These are phyloP conservation scores for Microcyclosporella mali DNA, from an alignment of 2,329 filamentous ascomycete species.

Conservation along the genomic window DNA sequence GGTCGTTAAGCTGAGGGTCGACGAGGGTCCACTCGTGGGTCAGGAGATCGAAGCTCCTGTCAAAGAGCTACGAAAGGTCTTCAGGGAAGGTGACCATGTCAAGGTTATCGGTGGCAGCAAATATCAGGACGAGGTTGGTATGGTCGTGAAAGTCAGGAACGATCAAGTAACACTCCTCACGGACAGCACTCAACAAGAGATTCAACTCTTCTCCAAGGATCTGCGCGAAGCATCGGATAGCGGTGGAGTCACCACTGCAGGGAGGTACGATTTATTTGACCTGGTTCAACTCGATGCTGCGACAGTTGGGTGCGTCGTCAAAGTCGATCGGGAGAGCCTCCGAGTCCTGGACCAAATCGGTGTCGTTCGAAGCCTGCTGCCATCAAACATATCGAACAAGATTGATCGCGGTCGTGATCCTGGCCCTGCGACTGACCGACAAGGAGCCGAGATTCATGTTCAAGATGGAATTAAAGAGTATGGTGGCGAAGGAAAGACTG, in stretches of 20 bases:
- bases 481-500: slow-evolving; percentile 75
- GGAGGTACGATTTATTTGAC: slow-evolving; percentile 86
- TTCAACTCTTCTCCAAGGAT: slow-evolving; percentile 97
- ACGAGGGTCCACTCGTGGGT: slow-evolving; percentile 72
- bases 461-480: slow-evolving; percentile 91
- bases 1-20: slow-evolving; percentile 82
- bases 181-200: slow-evolving; percentile 86
- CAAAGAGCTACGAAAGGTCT: slow-evolving; percentile 86
- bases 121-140: slow-evolving; percentile 90
- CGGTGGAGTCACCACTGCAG: slow-evolving; percentile 75
- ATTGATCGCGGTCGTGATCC: slow-evolving; percentile 68
- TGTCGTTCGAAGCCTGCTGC: slow-evolving; percentile 72
- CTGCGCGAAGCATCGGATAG: slow-evolving; percentile 88
- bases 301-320: slow-evolving; percentile 88
- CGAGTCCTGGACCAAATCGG: slow-evolving; percentile 87
- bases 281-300: slow-evolving; percentile 88
- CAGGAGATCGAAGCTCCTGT: slow-evolving; percentile 88
- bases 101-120: slow-evolving; percentile 96
- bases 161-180: slow-evolving; percentile 90
- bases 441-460: slow-evolving; percentile 83
- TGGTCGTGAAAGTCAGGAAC: slow-evolving; percentile 89
- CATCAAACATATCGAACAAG: slow-evolving; percentile 87
- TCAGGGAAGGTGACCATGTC: slow-evolving; percentile 91
- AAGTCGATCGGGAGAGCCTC: slow-evolving; percentile 89
- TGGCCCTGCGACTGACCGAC: slow-evolving; percentile 85